Percentiles rank a stretch among this genome's conserved stretches.
These are phyloP conservation scores for Chalciporus pseudorubinellus DNA, from an alignment of 768 basidiomycete species.

Conservation along the genomic window DNA sequence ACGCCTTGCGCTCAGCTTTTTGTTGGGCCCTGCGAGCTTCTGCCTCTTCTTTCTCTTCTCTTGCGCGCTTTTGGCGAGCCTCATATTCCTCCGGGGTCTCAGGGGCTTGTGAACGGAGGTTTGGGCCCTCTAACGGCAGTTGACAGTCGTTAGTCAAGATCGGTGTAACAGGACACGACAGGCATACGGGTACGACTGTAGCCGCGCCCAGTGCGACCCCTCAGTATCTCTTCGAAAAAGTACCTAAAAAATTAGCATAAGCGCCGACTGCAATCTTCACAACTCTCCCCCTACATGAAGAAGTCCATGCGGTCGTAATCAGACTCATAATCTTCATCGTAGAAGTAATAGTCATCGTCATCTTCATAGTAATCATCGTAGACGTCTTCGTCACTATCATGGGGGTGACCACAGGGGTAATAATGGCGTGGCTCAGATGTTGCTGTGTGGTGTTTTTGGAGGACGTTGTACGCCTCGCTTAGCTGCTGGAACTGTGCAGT, in stretches of 20 bases:
- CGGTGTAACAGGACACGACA: constrained; percentile 8
- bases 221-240: constrained; percentile 47
- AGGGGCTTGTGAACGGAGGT: constrained; percentile 19
- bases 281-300: constrained; percentile 42
- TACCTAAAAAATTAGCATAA: constrained; percentile 36
- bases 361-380: constrained; percentile 31
- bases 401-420: constrained; percentile 14
- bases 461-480: constrained; percentile 63
- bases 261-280: neutral
- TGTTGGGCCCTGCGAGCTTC: constrained; percentile 47
- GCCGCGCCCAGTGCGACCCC: constrained; percentile 33
- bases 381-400: constrained; percentile 42
- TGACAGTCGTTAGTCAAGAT: constrained; percentile 10
- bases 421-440: constrained; percentile 23
- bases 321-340: constrained; percentile 32
- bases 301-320: constrained; percentile 37
- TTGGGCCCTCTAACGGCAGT: constrained; percentile 19
- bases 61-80: constrained; percentile 45
- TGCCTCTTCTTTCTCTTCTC: constrained; percentile 56
- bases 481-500: constrained; percentile 72
- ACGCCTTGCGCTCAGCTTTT: constrained; percentile 46
- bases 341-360: constrained; percentile 29
- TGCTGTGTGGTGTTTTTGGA: constrained; percentile 51
- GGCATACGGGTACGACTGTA: constrained; percentile 29
- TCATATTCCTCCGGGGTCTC: constrained; percentile 55